Base-by-base conservation (phyloP, 73 alveolate genomes). In the Symbiodinium natans region DNA sequence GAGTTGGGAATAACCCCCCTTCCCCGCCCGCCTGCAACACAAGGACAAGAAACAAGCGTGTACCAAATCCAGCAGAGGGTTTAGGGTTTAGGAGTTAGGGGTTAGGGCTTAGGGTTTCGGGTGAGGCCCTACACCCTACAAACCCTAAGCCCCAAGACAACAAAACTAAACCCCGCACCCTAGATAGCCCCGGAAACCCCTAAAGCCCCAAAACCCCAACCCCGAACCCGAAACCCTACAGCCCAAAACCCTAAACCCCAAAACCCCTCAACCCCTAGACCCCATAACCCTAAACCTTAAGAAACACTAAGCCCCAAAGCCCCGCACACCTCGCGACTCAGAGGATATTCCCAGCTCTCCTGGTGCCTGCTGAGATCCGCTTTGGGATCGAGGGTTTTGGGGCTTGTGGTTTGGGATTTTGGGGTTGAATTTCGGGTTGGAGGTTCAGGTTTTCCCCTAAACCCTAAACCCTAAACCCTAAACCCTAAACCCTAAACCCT, bases 291-390 rank as follows among this genome's bases (percentile, higher is more conserved):
- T n/a, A 11, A 73, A 74, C n/a, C 42, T 13, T 23, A 63, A 0
- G 25, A 63, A 10, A 13, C 40, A 31, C 43, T 21, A 73, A 73
- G 27, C 43, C 40, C 43, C 10, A 74, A 74, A 74, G 3, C 41
- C 29, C 17, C 42, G n/a, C 77, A 3, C 27, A 46, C 97, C 97
- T 90, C 97, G 36, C 80, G 77, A 56, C 97, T 90, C 54, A 90
- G 54, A 33, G 97, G 97, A 31, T 90, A 90, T 39, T 90, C 97
- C 97, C 97, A 90, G 97, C 97, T 90, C 40, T 90, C 97, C 25
- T 68, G 56, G 34, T 7, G 34, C 88, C 52, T 38, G 36, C 31
- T 21, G 36, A 63, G 34, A 11, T 27, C 0, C 1, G 77, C 13
- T 19, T 59, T 59, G 77, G 77, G 38, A 3, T 56, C 31, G 2